A percentile compares a stretch with the other conserved stretches of the same genome.
Evolutionary conservation across 2,329 filamentous ascomycete species (phyloP).

Genomic region (Knufia petricola): DNA sequence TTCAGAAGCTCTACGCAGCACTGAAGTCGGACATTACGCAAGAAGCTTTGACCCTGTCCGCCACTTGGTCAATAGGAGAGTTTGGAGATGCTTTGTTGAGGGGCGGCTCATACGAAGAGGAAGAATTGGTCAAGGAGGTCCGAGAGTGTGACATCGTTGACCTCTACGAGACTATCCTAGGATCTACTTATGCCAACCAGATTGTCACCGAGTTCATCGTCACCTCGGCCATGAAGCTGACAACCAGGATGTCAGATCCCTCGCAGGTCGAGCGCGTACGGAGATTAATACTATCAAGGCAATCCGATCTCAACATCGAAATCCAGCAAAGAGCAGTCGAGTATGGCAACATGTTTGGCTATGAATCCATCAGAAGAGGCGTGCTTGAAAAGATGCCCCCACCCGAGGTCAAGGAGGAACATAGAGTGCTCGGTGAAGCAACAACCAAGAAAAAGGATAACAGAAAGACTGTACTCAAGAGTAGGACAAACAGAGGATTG

Average conservation of each 20-base stretch:
- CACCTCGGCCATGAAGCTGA: slow-evolving; percentile 89
- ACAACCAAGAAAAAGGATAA: slow-evolving; percentile 48
- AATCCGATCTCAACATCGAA: slow-evolving; percentile 85
- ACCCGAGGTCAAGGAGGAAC: slow-evolving; percentile 92
- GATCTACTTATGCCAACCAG: slow-evolving; percentile 88
- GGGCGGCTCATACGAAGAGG: slow-evolving; percentile 87
- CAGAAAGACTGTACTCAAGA: slow-evolving; percentile 54
- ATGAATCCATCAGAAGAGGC: slow-evolving; percentile 75
- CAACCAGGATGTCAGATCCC: slow-evolving; percentile 71
- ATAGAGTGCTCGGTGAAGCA: slow-evolving; percentile 76
- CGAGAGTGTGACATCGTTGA: slow-evolving; percentile 86
- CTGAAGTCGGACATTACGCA: slow-evolving; percentile 96
- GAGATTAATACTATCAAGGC: slow-evolving; percentile 64
- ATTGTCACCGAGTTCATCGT: slow-evolving; percentile 92
- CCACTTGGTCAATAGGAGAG: slow-evolving; percentile 95
- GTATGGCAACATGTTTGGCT: slow-evolving; percentile 87
- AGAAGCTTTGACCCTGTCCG: slow-evolving; percentile 85
- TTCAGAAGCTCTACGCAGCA: slow-evolving; percentile 84
- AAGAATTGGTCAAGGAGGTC: slow-evolving; percentile 73
- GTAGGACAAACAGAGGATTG: slow-evolving; percentile 62
- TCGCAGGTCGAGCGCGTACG: slow-evolving; percentile 81
- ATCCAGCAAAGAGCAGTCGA: slow-evolving; percentile 94
- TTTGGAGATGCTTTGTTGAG: slow-evolving; percentile 84
- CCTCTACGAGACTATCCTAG: slow-evolving; percentile 81
- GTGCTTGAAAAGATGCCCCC: slow-evolving; percentile 97